These are phyloP conservation scores for Microcyclospora tardicrescens DNA, from an alignment of 2,329 filamentous ascomycete species.

Conservation along the genomic window DNA sequence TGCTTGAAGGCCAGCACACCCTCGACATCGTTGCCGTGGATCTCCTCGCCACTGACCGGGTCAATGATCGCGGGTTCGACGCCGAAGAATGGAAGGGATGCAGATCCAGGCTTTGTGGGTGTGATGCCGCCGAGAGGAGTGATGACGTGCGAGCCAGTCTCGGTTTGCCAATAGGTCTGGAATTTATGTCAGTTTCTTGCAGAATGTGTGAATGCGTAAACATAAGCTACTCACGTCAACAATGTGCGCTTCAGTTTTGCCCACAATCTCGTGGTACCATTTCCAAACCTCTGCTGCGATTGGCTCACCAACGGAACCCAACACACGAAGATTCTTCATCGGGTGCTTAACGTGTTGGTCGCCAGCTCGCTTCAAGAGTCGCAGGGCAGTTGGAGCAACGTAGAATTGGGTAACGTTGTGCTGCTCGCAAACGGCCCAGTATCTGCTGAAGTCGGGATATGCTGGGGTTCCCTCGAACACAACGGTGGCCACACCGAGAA, in stretches of 20 bases:
- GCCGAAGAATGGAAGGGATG: slow-evolving; percentile 93
- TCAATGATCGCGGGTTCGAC: slow-evolving; percentile 97
- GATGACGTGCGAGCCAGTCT: slow-evolving; percentile 94
- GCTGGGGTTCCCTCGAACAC: slow-evolving; percentile 97
- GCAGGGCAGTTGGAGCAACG: slow-evolving; percentile 85
- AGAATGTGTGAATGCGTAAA: neutral
- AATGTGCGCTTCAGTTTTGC: slow-evolving; percentile 84
- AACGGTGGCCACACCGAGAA: slow-evolving; percentile 86
- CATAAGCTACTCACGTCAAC: slow-evolving; percentile 64
- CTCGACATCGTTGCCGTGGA: slow-evolving; percentile 91
- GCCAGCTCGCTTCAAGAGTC: slow-evolving; percentile 87
- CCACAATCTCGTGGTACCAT: slow-evolving; percentile 95
- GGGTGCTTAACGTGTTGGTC: slow-evolving; percentile 80
- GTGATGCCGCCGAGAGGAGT: slow-evolving; percentile 85
- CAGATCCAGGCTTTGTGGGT: slow-evolving; percentile 90
- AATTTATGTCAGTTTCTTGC: slow-evolving; percentile 7
- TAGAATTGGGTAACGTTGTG: slow-evolving; percentile 96
- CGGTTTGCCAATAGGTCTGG: slow-evolving; percentile 99
- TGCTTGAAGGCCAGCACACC: slow-evolving; percentile 96
- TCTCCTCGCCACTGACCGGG: slow-evolving; percentile 84
- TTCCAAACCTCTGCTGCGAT: slow-evolving; percentile 99
- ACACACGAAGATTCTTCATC: slow-evolving; percentile 78
- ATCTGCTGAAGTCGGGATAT: slow-evolving; percentile 93
- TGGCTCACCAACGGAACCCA: slow-evolving; percentile 92
- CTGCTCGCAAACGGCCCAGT: slow-evolving; percentile 97